Percentiles rank a stretch among this genome's conserved stretches.
These are phyloP conservation scores for Cardamine occulta DNA, from an alignment of 345 rosid species.

Conservation along the genomic window DNA sequence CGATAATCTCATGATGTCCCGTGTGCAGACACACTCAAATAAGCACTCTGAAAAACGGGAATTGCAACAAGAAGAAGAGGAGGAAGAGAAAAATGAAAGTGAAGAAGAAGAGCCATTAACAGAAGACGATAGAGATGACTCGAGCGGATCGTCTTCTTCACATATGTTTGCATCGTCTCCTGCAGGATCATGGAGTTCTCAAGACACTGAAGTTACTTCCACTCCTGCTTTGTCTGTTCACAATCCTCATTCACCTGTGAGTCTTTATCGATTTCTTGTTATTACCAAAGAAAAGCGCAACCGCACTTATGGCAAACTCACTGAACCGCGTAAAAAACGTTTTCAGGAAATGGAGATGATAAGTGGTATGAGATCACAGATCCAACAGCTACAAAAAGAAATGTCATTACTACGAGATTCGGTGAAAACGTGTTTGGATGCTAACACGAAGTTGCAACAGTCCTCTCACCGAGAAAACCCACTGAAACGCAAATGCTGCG, in stretches of 20 bases:
- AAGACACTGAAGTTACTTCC: constrained; percentile 50
- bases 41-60: constrained; percentile 38
- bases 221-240: constrained; percentile 24
- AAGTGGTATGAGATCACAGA: constrained; percentile 63
- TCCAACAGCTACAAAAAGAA: constrained; percentile 73
- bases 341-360: constrained; percentile 76
- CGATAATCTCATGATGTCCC: constrained; percentile 64
- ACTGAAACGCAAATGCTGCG: constrained; percentile 62
- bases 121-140: constrained; percentile 38
- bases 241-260: constrained; percentile 32
- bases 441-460: constrained; percentile 56
- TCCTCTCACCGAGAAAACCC: constrained; percentile 49
- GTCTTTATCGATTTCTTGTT: not conserved
- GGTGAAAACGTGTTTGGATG: constrained; percentile 58
- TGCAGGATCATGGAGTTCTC: constrained; percentile 60
- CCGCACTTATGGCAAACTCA: not conserved
- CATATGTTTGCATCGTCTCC: constrained; percentile 45
- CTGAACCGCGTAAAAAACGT: not conserved
- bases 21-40: constrained; percentile 50
- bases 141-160: constrained; percentile 46
- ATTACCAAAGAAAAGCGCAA: not conserved
- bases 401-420: constrained; percentile 66
- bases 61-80: constrained; percentile 31
- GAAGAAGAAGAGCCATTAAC: constrained; percentile 33
- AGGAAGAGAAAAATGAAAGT: constrained; percentile 16